These are phyloP conservation scores for Penicillium sp. DNA, from an alignment of 2,329 filamentous ascomycete genomes.

Conservation along the genomic window DNA sequence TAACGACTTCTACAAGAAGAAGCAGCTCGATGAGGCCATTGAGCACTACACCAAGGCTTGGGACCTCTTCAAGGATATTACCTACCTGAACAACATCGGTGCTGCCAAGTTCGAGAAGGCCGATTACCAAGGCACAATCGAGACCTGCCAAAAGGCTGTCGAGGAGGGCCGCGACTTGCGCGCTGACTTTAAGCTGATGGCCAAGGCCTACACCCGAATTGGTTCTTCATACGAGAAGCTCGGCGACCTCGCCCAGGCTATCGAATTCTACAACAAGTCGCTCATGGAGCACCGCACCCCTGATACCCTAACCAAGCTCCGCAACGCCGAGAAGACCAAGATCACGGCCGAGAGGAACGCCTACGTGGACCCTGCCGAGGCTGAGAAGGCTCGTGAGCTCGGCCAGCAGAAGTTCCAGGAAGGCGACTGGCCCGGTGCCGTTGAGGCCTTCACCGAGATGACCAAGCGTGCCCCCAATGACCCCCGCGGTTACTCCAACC, in stretches of 20 bases:
- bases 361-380: constrained; percentile 87
- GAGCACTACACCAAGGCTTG: constrained; percentile 92
- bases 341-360: constrained; percentile 70
- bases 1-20: constrained; percentile 97
- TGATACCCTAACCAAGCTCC: constrained; percentile 88
- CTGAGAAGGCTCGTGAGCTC: constrained; percentile 90
- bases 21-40: constrained; percentile 91
- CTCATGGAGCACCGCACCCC: constrained; percentile 96
- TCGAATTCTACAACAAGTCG: constrained; percentile 88
- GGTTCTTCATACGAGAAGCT: constrained; percentile 90
- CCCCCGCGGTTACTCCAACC: constrained; percentile 93
- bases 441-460: constrained; percentile 95
- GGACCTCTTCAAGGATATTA: constrained; percentile 93
- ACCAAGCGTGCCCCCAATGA: constrained; percentile 91
- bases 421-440: constrained; percentile 88
- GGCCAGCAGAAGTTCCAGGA: constrained; percentile 98
- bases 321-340: constrained; percentile 83
- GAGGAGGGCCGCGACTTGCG: constrained; percentile 85
- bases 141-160: constrained; percentile 81
- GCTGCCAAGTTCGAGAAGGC: constrained; percentile 96
- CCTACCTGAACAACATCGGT: constrained; percentile 93
- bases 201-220: constrained; percentile 94
- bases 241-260: constrained; percentile 73
- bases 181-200: constrained; percentile 96
- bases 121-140: constrained; percentile 83